phyloP scores from a whole-genome alignment of 2,329 filamentous ascomycete species.

The Beauveria medogensis region DNA sequence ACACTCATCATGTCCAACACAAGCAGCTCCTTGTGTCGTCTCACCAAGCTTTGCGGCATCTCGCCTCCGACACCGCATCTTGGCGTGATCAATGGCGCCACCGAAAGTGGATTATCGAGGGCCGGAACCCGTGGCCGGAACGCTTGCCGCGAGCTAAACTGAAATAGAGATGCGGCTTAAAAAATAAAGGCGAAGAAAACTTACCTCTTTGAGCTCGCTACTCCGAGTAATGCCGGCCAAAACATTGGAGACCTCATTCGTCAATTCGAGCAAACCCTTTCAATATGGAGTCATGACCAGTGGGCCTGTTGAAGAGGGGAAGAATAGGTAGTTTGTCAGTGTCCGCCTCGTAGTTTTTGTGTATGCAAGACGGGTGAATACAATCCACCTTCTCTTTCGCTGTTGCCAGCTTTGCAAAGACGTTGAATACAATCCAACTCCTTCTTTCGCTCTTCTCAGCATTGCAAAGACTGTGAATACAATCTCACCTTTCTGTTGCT shows the following conservation, averaged over 20 bases:
- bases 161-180: slow-evolving; percentile 7
- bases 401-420: not conserved
- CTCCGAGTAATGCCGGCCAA: slow-evolving; percentile 6
- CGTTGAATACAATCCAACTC: not conserved
- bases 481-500: no score
- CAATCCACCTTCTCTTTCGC: not conserved
- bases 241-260: not conserved
- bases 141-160: not conserved
- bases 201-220: slow-evolving; percentile 1
- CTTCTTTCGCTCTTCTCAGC: not conserved
- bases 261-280: not conserved
- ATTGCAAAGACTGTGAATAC: not conserved
- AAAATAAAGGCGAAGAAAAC: not conserved
- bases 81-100: slow-evolving; percentile 7
- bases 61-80: slow-evolving; percentile 5
- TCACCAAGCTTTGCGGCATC: no score
- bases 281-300: not conserved
- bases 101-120: slow-evolving; percentile 2
- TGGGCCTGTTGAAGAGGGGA: not conserved
- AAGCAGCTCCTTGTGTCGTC: no score
- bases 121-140: not conserved
- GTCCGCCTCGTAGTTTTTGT: not conserved
- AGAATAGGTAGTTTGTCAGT: not conserved
- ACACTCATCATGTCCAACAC: no score
- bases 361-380: not conserved